Base-by-base conservation (phyloP, 2,329 filamentous ascomycete genomes). In the Talaromyces sp. region DNA sequence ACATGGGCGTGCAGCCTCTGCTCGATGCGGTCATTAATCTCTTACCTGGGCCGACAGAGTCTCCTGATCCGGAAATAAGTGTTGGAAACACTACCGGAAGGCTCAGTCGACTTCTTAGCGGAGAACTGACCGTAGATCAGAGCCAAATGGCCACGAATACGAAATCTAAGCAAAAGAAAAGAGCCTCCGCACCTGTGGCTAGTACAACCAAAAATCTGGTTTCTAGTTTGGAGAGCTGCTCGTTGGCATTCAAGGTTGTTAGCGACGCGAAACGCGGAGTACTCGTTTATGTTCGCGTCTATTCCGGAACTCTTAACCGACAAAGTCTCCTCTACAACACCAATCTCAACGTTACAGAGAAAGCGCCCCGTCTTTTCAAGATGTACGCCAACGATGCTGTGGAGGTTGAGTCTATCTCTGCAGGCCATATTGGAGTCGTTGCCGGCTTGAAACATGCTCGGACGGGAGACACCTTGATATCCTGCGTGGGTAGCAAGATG, bases 391-490 rank as follows among this genome's bases (percentile, higher is more conserved):
- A 88, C 38, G 90, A 96, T 70, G 89, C 93, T 0, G 85, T 96
- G 17, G 92, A 97, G 64, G 88, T 98, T 24, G 84, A 88, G 21
- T 85, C 87, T 29, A 89, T 99, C 41, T 81, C 86, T 3, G 86
- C 91, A 0, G 95, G 95, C 0, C 93, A 98, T 71, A 99, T 99
- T 63, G 95, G 95, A 32, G 95, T 96, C 4, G 88, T 99, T 56
- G 88, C 90, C 14, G 95, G 93, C 0, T 83, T 98, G 19, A 97
- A 96, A 72, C 85, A 89, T 68, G 89, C 93, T n/a, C 84, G 95
- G 41, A 99, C 95, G 0, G 95, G 95, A 1, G 95, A 99, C 70
- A 99, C 95, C 0, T 77, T 99, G 17, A 84, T 98, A 35, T 86
- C 89, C 1, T 91, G 91, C 66, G 80, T 84, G 26, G 85, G 84